Percentiles rank a stretch among this genome's conserved stretches.
These are phyloP conservation scores for Hortaea sp. DNA, from an alignment of 2,329 filamentous ascomycete species.

Conservation along the genomic window DNA sequence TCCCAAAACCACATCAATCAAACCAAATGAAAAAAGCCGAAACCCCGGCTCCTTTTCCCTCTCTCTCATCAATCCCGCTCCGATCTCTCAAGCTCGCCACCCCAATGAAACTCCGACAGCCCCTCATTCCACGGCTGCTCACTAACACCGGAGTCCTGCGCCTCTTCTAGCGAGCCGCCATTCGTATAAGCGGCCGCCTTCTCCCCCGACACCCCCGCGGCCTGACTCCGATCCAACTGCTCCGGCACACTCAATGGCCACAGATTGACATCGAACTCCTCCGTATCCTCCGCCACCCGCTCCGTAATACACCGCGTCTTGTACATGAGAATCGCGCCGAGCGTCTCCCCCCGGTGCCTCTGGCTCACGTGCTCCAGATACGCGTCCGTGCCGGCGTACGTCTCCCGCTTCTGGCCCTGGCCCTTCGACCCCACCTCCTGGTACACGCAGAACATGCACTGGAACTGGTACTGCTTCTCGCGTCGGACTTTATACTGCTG, in stretches of 20 bases:
- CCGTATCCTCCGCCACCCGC: constrained; percentile 27
- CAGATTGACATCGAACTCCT: constrained; percentile 41
- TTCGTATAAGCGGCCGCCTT: constrained; percentile 8
- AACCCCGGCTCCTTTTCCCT: no score
- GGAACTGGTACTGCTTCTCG: constrained; percentile 26
- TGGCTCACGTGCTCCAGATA: constrained; percentile 36
- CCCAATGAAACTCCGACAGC: constrained; percentile 23
- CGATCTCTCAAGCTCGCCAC: constrained; percentile 14
- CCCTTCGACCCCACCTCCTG: constrained; percentile 11
- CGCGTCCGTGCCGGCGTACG: constrained; percentile 30
- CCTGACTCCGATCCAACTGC: constrained; percentile 14
- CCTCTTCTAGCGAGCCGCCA: neutral
- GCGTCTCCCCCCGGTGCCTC: constrained; percentile 25
- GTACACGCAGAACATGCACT: constrained; percentile 39
- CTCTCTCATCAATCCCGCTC: constrained; percentile 13
- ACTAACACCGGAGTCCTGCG: constrained; percentile 17
- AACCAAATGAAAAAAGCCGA: no score
- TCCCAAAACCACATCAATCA: neutral
- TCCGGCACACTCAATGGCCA: constrained; percentile 16
- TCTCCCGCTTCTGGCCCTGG: constrained; percentile 24
- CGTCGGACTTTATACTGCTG: constrained; percentile 22
- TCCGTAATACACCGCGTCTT: constrained; percentile 36
- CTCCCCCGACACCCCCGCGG: constrained; percentile 7
- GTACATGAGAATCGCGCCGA: constrained; percentile 29
- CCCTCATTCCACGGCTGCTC: constrained; percentile 24